Evolutionary conservation across 331 rosid species (phyloP), one percentile per base, ranked within the genome.

Genomic region (Rhamnella rubrinervis): DNA sequence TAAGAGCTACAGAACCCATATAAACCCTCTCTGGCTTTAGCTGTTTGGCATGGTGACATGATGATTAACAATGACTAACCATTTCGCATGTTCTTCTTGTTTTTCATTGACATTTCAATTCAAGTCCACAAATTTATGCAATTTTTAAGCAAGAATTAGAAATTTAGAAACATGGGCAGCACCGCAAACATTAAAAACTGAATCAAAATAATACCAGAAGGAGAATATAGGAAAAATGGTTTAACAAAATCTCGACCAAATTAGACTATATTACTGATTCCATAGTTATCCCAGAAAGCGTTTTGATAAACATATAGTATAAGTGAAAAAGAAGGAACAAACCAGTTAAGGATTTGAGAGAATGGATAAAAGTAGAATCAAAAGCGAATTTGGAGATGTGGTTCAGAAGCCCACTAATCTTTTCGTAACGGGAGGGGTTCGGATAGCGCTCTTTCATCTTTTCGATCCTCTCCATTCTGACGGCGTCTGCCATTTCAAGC

Each of bases 261-360:
- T 47, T 18, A 49, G 4, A 44, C 1, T 9, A 7, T 44, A 44
- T 44, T 3, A 44, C 14, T 44, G 49, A 44, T 44, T 44, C 49
- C 49, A 7, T 14, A 35, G 10, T 5, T 59, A 71, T 18, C 25
- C 68, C 38, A 61, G 25, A 31, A 47, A 19, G 16, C 2, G 35
- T 64, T 16, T 16, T 12, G 15, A 37, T 14, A 25, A 40, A 59
- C 13, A 25, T 2, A 66, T 35, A 38, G 12, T 31, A 31, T 3
- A 31, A 35, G 17, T 62, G 23, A 40, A 23, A 40, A 63, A 72
- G 31, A 21, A 61, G 72, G 49, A 61, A 80, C 80, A 14, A 60
- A 89, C 96, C 92, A 4, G 83, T 74, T 71, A 71, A 59, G 76
- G 82, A 63, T 73, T 68, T 73, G 85, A 80, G 81, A 70, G 87